Conservation (phyloP, 176 grass and related monocot species). For the Cymbopogon citratus region DNA sequence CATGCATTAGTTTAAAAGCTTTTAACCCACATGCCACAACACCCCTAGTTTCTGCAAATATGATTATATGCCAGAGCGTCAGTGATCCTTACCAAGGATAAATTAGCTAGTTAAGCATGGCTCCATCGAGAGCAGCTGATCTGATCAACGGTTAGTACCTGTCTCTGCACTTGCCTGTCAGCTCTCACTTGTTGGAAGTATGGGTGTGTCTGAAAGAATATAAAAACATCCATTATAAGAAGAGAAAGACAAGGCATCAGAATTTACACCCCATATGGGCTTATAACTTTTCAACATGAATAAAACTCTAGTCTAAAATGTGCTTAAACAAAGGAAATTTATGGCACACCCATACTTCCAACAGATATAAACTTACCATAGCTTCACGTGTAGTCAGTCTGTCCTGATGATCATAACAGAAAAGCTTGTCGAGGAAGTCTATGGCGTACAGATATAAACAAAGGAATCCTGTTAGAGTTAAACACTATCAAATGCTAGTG, state of each 20-base stretch:
- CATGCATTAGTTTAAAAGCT: constrained; percentile 1
- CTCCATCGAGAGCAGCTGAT: neutral
- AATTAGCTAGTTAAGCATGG: no score
- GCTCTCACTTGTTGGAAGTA: constrained; percentile 92
- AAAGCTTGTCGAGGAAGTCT: constrained; percentile 97
- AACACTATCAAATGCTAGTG: neutral
- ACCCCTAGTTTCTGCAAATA: neutral
- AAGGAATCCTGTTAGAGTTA: constrained; percentile 4
- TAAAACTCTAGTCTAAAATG: neutral
- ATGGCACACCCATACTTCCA: no score
- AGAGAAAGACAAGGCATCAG: neutral
- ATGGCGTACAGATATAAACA: constrained; percentile 59
- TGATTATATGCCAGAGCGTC: neutral
- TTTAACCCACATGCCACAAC: neutral
- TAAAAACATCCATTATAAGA: neutral
- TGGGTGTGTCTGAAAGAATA: constrained; percentile 60
- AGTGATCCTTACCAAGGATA: constrained; percentile 60
- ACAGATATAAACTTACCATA: constrained; percentile 91
- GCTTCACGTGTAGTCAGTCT: constrained; percentile 91
- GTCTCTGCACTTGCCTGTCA: constrained; percentile 1
- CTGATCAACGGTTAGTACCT: neutral
- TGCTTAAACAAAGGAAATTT: neutral
- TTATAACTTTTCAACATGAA: neutral
- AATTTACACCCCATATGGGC: neutral
- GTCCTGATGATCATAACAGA: constrained; percentile 94